phyloP scores from a whole-genome alignment of 176 grass and related monocot genomes.

The Oryza officinalis region DNA sequence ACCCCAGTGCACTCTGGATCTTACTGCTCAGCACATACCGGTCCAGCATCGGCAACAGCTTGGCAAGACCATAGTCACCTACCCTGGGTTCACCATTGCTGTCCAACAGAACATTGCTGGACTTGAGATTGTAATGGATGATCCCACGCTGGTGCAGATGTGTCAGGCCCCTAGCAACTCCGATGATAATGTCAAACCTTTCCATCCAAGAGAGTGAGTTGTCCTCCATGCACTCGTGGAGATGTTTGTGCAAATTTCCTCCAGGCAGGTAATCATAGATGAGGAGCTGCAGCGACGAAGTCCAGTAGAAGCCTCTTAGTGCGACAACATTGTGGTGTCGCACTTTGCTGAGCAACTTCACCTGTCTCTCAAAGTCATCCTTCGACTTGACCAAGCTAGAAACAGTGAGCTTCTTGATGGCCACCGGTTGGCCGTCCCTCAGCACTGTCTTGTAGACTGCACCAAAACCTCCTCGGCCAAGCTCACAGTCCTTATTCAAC shows the following conservation, averaged over 20 bases:
- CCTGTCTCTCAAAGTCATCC: slow-evolving; percentile 89
- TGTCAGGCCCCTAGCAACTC: slow-evolving; percentile 72
- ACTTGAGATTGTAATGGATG: slow-evolving; percentile 94
- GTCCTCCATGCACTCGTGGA: slow-evolving; percentile 63
- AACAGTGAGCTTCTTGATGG: slow-evolving; percentile 98
- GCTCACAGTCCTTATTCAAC: slow-evolving; percentile 94
- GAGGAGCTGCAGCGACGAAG: slow-evolving; percentile 84
- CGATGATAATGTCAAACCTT: slow-evolving; percentile 87
- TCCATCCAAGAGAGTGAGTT: slow-evolving; percentile 80
- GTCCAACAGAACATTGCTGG: slow-evolving; percentile 84
- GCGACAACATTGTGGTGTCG: slow-evolving; percentile 73
- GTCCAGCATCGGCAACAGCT: slow-evolving; percentile 86
- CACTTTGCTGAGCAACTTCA: slow-evolving; percentile 74
- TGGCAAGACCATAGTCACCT: slow-evolving; percentile 84
- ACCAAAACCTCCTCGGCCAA: slow-evolving; percentile 92
- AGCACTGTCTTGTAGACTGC: slow-evolving; percentile 90
- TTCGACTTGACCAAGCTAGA: slow-evolving; percentile 89
- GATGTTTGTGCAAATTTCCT: slow-evolving; percentile 72
- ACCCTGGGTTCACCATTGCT: slow-evolving; percentile 72
- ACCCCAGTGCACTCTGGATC: slow-evolving; percentile 96
- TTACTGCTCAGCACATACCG: slow-evolving; percentile 91
- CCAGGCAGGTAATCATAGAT: slow-evolving; percentile 89
- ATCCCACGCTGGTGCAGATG: slow-evolving; percentile 77
- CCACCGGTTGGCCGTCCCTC: slow-evolving; percentile 70
- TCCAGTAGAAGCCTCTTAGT: slow-evolving; percentile 96